phyloP scores from a whole-genome alignment of 1,284 basidiomycete genomes.

The Caloboletus inedulis region DNA sequence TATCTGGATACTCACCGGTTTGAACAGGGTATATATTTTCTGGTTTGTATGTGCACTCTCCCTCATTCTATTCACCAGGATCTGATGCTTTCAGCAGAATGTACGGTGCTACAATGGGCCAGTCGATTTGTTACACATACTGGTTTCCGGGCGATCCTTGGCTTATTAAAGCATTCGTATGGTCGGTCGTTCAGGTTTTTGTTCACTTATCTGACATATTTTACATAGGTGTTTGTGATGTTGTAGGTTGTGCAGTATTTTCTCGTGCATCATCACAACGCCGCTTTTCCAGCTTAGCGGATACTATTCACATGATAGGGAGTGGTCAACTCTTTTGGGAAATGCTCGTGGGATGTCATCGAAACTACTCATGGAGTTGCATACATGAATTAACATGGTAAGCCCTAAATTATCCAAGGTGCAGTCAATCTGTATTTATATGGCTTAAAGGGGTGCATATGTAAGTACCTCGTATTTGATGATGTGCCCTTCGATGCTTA shows the following conservation, averaged over 20 bases:
- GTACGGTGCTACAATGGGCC: constrained; percentile 15
- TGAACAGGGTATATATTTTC: constrained; percentile 6
- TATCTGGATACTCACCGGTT: not conserved
- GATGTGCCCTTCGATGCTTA: not conserved
- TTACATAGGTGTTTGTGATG: constrained; percentile 4
- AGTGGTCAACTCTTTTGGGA: not conserved
- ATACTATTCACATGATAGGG: constrained; percentile 3
- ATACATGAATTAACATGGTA: constrained; percentile 2
- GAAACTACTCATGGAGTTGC: constrained; percentile 2
- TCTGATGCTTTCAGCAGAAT: constrained; percentile 2
- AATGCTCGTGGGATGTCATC: constrained; percentile 1
- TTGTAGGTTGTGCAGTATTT: not conserved
- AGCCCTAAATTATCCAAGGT: not conserved
- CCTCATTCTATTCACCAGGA: not conserved
- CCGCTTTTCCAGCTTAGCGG: constrained; percentile 1
- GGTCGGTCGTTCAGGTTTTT: not conserved
- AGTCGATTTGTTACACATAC: constrained; percentile 8
- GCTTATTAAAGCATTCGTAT: constrained; percentile 7
- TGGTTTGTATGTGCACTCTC: constrained; percentile 1
- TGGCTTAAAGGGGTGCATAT: constrained; percentile 7
- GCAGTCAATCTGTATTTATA: not conserved
- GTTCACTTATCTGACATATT: not conserved
- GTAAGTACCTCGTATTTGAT: constrained; percentile 6
- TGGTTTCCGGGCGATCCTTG: constrained; percentile 15
- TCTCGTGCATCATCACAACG: not conserved